Evolutionary conservation across 2,329 filamentous ascomycete species (phyloP).

Genomic region (Colletotrichum incanum): DNA sequence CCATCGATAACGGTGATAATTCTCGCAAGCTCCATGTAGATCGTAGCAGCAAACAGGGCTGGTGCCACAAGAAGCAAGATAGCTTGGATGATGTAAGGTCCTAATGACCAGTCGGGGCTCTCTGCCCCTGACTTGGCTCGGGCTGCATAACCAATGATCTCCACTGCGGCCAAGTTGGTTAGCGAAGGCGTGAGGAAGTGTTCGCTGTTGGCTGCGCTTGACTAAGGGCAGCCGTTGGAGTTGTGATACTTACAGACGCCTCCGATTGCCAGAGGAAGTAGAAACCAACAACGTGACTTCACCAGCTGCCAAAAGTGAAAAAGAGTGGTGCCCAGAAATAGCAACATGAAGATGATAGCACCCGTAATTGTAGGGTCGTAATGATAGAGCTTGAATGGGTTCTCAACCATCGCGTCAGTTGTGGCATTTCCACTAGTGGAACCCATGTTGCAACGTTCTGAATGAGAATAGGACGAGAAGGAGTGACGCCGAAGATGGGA

Average conservation of each 20-base stretch:
- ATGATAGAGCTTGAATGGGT: constrained; percentile 56
- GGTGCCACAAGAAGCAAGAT: constrained; percentile 63
- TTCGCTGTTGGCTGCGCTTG: no score
- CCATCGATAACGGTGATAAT: no score
- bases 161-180: constrained; percentile 58
- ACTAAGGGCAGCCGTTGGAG: neutral
- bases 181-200: no score
- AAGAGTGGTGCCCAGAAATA: constrained; percentile 58
- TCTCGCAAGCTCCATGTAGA: constrained; percentile 66
- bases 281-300: constrained; percentile 63
- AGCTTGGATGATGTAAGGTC: constrained; percentile 59
- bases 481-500: no score
- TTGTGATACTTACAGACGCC: constrained; percentile 62
- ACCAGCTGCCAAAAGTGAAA: constrained; percentile 60
- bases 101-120: constrained; percentile 56
- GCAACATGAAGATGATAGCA: constrained; percentile 58
- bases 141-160: constrained; percentile 66
- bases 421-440: neutral
- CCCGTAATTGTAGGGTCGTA: constrained; percentile 62
- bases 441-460: no score
- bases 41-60: constrained; percentile 63
- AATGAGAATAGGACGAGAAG: no score
- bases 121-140: constrained; percentile 61
- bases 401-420: neutral
- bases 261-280: constrained; percentile 67